Evolutionary conservation across 305 asterid genomes (phyloP), one percentile per base, ranked within the genome.

Genomic region (Striga hermonthica): DNA sequence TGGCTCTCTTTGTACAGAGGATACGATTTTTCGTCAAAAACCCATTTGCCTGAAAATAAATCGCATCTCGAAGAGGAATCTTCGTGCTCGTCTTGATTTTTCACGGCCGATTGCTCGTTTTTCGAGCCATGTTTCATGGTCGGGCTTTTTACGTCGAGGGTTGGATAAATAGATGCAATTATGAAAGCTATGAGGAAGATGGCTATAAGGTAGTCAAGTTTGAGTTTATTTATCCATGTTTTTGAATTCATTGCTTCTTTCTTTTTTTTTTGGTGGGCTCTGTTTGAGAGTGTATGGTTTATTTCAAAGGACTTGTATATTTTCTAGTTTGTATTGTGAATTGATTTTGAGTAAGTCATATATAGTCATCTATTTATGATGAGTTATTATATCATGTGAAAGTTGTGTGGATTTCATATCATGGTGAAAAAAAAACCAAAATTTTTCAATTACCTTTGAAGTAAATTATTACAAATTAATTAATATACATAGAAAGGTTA

Each of bases 11-110:
- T 36, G 64, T 79, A 75, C 31, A 70, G 39, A 36, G 83, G 81
- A 4, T 53, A 55, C 6, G 78, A 59, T 15, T 5, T n/a, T 34
- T 75, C 64, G 5, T 73, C 81, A 12, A 45, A 76, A 63, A 79
- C 67, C 83, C 81, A 76, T 67, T 8, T 67, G 11, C 83, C 81
- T 1, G 75, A 69, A 44, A 73, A 79, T 39, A 79, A 72, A 38
- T 76, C 14, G 48, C 81, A 76, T n/a, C n/a, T 7, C 3, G 22
- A 57, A 52, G 54, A 12, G 15, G 14, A 48, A 12, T 4, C 5
- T 4, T 48, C 15, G 22, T 10, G n/a, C 15, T 48, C 13, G 15
- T 48, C 54, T 15, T 4, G 1, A 5, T 39, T 8, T 7, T 48
- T 6, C 54, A n/a, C 15, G 6, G n/a, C 6, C 14, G 54, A 3